Evolutionary conservation across 2,329 filamentous ascomycete species (phyloP).

Genomic region (Sporothrix schenckii): DNA sequence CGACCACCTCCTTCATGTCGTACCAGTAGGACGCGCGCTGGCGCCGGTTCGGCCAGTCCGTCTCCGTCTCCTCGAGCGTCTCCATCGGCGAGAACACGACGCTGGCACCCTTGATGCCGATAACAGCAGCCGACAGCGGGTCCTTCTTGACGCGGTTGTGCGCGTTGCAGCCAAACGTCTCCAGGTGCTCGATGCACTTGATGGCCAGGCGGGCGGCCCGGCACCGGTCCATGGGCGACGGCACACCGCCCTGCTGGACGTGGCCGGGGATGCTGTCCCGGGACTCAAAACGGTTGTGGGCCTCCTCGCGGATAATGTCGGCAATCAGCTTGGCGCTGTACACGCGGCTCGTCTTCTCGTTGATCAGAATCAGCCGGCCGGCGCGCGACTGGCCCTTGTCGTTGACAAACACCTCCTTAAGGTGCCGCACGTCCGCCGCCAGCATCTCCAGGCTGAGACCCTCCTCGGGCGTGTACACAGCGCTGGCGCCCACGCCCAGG

Average conservation of each 20-base stretch:
- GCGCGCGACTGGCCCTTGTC: slow-evolving; percentile 88
- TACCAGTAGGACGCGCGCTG: slow-evolving; percentile 87
- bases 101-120: slow-evolving; percentile 87
- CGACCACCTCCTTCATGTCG: slow-evolving; percentile 75
- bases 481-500: slow-evolving; percentile 85
- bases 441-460: slow-evolving; percentile 94
- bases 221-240: slow-evolving; percentile 94
- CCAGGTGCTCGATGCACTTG: slow-evolving; percentile 90
- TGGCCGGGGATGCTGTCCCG: slow-evolving; percentile 90
- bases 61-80: slow-evolving; percentile 78
- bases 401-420: slow-evolving; percentile 80
- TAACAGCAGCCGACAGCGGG: slow-evolving; percentile 74
- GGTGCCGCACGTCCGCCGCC: slow-evolving; percentile 82
- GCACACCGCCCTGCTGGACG: slow-evolving; percentile 90
- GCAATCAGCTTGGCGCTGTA: slow-evolving; percentile 94
- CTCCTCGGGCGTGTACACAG: slow-evolving; percentile 96
- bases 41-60: slow-evolving; percentile 89
- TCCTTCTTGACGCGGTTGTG: slow-evolving; percentile 72
- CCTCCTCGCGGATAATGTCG: slow-evolving; percentile 92
- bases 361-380: slow-evolving; percentile 93
- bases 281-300: slow-evolving; percentile 87
- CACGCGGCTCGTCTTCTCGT: slow-evolving; percentile 87
- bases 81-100: slow-evolving; percentile 86
- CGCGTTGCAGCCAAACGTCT: slow-evolving; percentile 69
- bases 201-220: slow-evolving; percentile 89